A percentile compares a stretch with the other conserved stretches of the same genome.
Conservation (phyloP, 2,329 filamentous ascomycete genomes). For the Aspergillus calidoustus region DNA sequence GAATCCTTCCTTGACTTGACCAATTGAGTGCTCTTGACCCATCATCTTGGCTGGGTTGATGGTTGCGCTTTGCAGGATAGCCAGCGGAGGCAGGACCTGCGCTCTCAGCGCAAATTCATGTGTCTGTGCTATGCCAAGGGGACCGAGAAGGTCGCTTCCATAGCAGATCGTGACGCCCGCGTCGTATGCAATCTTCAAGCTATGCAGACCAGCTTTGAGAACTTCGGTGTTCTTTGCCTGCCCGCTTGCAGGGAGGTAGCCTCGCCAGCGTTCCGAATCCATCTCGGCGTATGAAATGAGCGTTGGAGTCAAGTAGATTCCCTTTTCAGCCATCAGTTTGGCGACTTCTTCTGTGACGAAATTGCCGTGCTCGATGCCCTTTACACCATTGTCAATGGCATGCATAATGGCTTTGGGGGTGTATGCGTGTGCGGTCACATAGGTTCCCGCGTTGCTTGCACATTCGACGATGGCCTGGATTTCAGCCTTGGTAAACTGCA, state of each 20-base stretch:
- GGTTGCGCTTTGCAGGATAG: slow-evolving; percentile 57
- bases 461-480: slow-evolving; percentile 59
- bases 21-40: slow-evolving; percentile 52
- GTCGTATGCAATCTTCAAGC: slow-evolving; percentile 55
- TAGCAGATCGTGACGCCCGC: slow-evolving; percentile 62
- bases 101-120: slow-evolving; percentile 55
- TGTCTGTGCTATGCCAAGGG: slow-evolving; percentile 54
- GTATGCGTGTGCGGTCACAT: slow-evolving; percentile 64
- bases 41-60: slow-evolving; percentile 59
- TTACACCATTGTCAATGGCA: slow-evolving; percentile 59
- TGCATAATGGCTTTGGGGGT: slow-evolving; percentile 60
- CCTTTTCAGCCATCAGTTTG: slow-evolving; percentile 55
- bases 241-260: slow-evolving; percentile 37
- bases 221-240: slow-evolving; percentile 58
- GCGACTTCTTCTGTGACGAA: slow-evolving; percentile 52
- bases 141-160: slow-evolving; percentile 60
- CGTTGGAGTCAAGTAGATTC: slow-evolving; percentile 59
- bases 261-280: slow-evolving; percentile 40
- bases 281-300: slow-evolving; percentile 57
- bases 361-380: slow-evolving; percentile 61
- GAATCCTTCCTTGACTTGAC: slow-evolving; percentile 56
- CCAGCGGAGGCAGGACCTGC: slow-evolving; percentile 46
- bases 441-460: slow-evolving; percentile 55
- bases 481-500: slow-evolving; percentile 63
- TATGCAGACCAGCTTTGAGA: slow-evolving; percentile 51